Base-by-base conservation (phyloP, 2,329 filamentous ascomycete species). In the Beauveria sp. region DNA sequence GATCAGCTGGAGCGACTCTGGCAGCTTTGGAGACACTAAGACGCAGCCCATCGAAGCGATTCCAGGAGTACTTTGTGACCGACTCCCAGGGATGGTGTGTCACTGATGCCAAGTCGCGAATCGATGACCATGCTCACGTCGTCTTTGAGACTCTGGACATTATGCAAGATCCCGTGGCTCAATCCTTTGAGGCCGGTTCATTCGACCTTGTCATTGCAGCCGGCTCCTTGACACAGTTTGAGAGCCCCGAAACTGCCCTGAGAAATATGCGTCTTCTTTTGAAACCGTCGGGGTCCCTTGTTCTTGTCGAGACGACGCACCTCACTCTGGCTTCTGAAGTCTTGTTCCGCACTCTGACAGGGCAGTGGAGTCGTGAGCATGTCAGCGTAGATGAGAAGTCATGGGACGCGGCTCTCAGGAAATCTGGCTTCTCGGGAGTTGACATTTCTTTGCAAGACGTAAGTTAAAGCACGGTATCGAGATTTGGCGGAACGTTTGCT, bases 11-110 rank as follows among this genome's bases (percentile, higher is more conserved):
- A 66, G 67, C 2, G 2, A 57, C 59, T 14, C 30, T 28, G 26
- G 14, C 20, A 24, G 53, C 28, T 8, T 52, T 63, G 52, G 50
- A n/a, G 47, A 60, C 54, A 6, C 43, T 62, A 2, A 24, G 8
- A 18, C 24, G 2, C 24, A 55, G 44, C 26, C 63, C n/a, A 2
- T 30, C 55, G n/a, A 59, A 63, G 51, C 69, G 18, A 3, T 80
- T 77, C 61, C 73, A 70, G 1, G 26, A 50, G 5, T 55, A 55
- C 47, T 20, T 28, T n/a, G 79, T 71, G 64, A 79, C 77, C 0
- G 76, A 79, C 52, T 71, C 76, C 5, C 72, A 72, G 1, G 54
- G 70, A 3, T 70, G 69, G 2, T 75, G 75, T 63, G 75, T 79
- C 37, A 69, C 73, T 12, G 50, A 20, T 34, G 50, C 50, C 18